Evolutionary conservation across 1,284 basidiomycete species (phyloP).

Genomic region (Cryptococcus hybrid): DNA sequence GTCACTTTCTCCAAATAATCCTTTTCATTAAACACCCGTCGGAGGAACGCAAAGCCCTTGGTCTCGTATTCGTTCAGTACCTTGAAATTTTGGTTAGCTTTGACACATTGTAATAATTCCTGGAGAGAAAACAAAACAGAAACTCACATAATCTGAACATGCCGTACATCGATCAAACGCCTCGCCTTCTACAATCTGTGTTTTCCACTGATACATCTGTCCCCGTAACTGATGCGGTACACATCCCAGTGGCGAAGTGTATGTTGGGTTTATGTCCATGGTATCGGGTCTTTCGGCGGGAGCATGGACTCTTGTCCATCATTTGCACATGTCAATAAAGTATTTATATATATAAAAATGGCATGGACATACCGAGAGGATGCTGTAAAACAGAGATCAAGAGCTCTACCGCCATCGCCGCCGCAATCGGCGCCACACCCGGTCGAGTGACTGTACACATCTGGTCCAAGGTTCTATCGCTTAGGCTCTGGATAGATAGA

Average conservation of each 20-base stretch:
- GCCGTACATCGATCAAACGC: constrained; percentile 89
- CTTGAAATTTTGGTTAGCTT: constrained; percentile 49
- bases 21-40: constrained; percentile 78
- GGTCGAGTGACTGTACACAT: constrained; percentile 99
- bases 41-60: constrained; percentile 73
- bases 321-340: constrained; percentile 31
- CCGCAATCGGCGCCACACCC: constrained; percentile 88
- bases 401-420: constrained; percentile 87
- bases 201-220: constrained; percentile 80
- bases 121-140: not conserved
- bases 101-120: not conserved
- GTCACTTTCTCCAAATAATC: constrained; percentile 79
- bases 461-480: constrained; percentile 93
- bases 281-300: constrained; percentile 51
- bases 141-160: constrained; percentile 71
- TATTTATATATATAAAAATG: not conserved
- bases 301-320: constrained; percentile 30
- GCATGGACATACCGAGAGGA: constrained; percentile 63
- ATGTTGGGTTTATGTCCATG: too few species aligned
- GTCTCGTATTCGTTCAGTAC: constrained; percentile 71
- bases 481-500: constrained; percentile 62
- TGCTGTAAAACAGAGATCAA: constrained; percentile 88
- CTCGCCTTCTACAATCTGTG: constrained; percentile 75
- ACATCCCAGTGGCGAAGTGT: constrained; percentile 61
- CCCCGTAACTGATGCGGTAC: constrained; percentile 95